These are phyloP conservation scores for Chaetomium cochliodes DNA, from an alignment of 495 filamentous ascomycete genomes.

Conservation along the genomic window DNA sequence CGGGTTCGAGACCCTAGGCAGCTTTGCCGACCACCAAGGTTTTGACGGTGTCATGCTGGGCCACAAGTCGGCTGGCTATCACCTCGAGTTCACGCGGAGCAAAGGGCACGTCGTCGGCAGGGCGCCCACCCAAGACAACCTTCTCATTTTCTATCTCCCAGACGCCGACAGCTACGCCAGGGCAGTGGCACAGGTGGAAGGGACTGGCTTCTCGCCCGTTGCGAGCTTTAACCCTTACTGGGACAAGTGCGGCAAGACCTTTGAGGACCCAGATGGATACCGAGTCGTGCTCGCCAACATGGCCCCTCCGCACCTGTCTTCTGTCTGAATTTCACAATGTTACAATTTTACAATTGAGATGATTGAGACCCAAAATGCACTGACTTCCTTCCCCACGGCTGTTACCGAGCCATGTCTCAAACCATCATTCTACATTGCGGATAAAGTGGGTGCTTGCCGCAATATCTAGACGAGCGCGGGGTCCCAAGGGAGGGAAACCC, in stretches of 20 bases:
- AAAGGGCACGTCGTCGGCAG: conserved; percentile 31
- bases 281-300: conserved; percentile 38
- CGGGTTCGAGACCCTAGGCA: conserved; percentile 32
- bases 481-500: not conserved
- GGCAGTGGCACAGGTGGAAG: conserved; percentile 32
- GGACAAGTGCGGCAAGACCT: conserved; percentile 38
- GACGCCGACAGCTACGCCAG: conserved; percentile 20
- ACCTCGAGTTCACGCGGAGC: conserved; percentile 38
- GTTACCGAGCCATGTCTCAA: too few relatives aligned
- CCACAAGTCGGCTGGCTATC: conserved; percentile 27
- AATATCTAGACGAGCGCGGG: not conserved
- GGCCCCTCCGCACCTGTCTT: conserved; percentile 23
- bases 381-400: too few relatives aligned
- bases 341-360: too few relatives aligned
- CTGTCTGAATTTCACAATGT: not conserved
- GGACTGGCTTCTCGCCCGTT: conserved; percentile 27
- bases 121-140: conserved; percentile 38
- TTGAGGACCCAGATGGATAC: conserved; percentile 41
- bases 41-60: conserved; percentile 39
- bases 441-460: conserved; percentile 15
- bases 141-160: conserved; percentile 38
- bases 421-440: not conserved
- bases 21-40: conserved; percentile 33
- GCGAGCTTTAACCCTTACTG: conserved; percentile 39
- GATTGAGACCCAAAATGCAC: too few relatives aligned